A percentile compares a stretch with the other conserved stretches of the same genome.
These are phyloP conservation scores for Allium cepa DNA, from an alignment of 106 monocot genomes.

Conservation along the genomic window DNA sequence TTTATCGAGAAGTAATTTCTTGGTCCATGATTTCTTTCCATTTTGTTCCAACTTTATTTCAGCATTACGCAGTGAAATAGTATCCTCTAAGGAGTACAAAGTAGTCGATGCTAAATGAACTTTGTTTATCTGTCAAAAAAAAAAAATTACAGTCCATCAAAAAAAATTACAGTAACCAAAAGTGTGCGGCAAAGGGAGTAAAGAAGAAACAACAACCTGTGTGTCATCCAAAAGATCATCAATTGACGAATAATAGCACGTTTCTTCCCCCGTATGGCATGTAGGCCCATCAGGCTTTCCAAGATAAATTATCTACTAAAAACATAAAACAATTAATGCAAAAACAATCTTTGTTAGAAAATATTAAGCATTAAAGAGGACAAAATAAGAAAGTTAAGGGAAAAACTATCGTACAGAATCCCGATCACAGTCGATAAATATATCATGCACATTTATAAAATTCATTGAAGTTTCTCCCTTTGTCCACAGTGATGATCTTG, in stretches of 20 bases:
- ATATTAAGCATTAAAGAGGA: too few relatives aligned
- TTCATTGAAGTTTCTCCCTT: constrained; percentile 95
- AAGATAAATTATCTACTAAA: constrained; percentile 77
- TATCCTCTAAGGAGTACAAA: constrained; percentile 69
- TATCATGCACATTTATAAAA: constrained; percentile 91
- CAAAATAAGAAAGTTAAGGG: too few relatives aligned
- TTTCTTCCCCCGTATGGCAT: constrained; percentile 88
- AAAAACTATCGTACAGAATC: constrained; percentile 62
- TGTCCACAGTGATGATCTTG: constrained; percentile 85
- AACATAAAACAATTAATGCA: too few relatives aligned
- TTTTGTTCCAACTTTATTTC: constrained; percentile 25
- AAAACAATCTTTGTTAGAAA: too few relatives aligned
- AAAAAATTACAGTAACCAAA: too few relatives aligned
- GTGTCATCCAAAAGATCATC: constrained; percentile 47
- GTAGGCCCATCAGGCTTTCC: constrained; percentile 94
- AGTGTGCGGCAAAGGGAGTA: neutral
- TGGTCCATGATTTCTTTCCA: constrained; percentile 90
- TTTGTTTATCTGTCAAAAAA: constrained; percentile 20
- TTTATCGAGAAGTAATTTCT: constrained; percentile 42
- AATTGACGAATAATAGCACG: constrained; percentile 80
- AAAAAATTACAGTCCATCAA: too few relatives aligned
- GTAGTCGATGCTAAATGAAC: constrained; percentile 53
- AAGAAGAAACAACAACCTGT: constrained; percentile 30
- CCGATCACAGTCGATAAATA: constrained; percentile 92
- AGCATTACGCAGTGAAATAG: constrained; percentile 61